A percentile compares a stretch with the other conserved stretches of the same genome.
Conservation (phyloP, 768 basidiomycete species). For the Russula lepida region DNA sequence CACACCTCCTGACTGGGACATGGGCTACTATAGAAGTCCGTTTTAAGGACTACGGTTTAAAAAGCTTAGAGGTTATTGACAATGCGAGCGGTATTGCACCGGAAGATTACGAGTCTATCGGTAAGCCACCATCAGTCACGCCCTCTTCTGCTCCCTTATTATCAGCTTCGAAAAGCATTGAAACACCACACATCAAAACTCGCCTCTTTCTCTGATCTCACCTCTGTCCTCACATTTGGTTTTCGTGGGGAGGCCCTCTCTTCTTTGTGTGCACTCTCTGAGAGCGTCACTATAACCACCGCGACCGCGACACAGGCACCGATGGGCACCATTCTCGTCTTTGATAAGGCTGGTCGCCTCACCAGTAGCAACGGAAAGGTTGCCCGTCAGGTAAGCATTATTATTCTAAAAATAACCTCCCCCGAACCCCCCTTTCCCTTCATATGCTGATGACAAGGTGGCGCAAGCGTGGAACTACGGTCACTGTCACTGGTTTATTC, state of each 20-base stretch:
- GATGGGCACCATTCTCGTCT: conserved; percentile 69
- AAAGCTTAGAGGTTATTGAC: conserved; percentile 80
- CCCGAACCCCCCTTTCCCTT: neutral
- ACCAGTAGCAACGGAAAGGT: conserved; percentile 44
- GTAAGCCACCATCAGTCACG: conserved; percentile 34
- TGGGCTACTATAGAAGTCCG: conserved; percentile 58
- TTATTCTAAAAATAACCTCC: neutral
- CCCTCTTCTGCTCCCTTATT: neutral
- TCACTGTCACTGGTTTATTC: conserved; percentile 65
- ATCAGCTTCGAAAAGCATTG: conserved; percentile 41
- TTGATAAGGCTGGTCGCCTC: conserved; percentile 59
- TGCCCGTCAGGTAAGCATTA: conserved; percentile 61
- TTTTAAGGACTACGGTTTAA: conserved; percentile 81
- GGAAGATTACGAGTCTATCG: conserved; percentile 68
- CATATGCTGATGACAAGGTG: neutral
- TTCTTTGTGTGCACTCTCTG: conserved; percentile 80
- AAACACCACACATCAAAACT: conserved; percentile 96
- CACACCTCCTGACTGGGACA: neutral
- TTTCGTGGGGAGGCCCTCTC: conserved; percentile 96
- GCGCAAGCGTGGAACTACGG: conserved; percentile 77
- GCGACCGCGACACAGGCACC: conserved; percentile 64
- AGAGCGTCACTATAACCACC: conserved; percentile 62
- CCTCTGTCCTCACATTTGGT: conserved; percentile 72
- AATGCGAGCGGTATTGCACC: conserved; percentile 84
- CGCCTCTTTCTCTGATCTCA: conserved; percentile 61